These are phyloP conservation scores for Diaporthe ilicicola DNA, from an alignment of 2,329 filamentous ascomycete species.

Conservation along the genomic window DNA sequence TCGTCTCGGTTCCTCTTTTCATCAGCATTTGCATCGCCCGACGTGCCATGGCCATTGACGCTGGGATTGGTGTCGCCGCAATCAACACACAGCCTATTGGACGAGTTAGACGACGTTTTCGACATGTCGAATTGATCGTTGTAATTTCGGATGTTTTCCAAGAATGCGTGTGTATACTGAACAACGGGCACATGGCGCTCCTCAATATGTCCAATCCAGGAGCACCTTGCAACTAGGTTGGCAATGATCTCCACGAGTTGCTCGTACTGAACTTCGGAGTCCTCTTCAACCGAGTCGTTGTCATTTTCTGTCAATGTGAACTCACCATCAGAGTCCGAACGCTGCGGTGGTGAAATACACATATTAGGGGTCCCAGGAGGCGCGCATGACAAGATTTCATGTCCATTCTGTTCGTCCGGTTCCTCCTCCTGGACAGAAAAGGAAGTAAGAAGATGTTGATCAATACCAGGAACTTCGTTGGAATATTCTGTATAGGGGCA, in stretches of 20 bases:
- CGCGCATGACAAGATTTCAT: background rate
- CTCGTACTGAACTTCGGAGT: background rate
- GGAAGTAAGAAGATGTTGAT: rapidly evolving
- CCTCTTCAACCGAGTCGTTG: background rate
- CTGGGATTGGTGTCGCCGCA: background rate
- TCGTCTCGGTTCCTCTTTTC: background rate
- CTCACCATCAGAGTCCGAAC: background rate
- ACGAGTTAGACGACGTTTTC: background rate
- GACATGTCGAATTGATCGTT: background rate
- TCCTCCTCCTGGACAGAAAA: background rate
- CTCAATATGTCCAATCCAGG: background rate
- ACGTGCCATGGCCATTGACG: background rate
- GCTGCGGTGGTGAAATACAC: background rate
- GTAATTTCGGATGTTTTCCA: background rate
- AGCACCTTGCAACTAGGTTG: background rate
- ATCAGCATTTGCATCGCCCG: background rate
- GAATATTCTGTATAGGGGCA: background rate
- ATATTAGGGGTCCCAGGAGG: background rate
- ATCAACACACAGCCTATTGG: background rate
- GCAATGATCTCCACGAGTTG: background rate
- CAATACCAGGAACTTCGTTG: background rate
- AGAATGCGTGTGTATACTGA: background rate
- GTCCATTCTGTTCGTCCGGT: background rate
- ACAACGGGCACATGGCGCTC: background rate
- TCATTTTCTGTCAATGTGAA: background rate